Base-by-base conservation (phyloP, 768 basidiomycete genomes). In the Hericium rajendrae region DNA sequence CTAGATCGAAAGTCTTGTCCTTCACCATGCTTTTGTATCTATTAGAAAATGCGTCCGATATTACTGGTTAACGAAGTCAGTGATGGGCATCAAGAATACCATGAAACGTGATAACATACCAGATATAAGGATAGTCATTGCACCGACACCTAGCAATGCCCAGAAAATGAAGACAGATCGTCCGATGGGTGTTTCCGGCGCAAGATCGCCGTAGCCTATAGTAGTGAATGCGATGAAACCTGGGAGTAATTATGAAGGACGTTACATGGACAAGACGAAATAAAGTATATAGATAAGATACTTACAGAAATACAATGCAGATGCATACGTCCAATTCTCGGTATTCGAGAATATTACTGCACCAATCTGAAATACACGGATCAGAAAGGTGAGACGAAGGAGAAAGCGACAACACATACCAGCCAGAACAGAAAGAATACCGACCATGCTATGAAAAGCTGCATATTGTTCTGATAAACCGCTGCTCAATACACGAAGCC, bases 391-490 rank as follows among this genome's bases (percentile, higher is more conserved):
- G 26, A 32, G 32, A 57, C 26, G 24, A 37, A 10, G 52, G 39
- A 24, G 6, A 24, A 58, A 54, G 48, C 12, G 1, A 22, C 48
- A 28, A 46, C 15, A 67, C 78, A 58, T 58, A 87, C 84, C 64
- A 81, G 73, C 91, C 91, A 93, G 72, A 93, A 93, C n/a, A 78
- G 61, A 20, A 89, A 65, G 70, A 92, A 91, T 32, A 86, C 61
- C 0, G 67, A 51, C 72, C 81, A 80, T 0, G 84, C 82, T 18
- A 88, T 69, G 2, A 64, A 49, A 32, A 77, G 66, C 74, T 77
- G 56, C 10, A 0, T 57, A 6, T 26, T 18, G 38, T 3, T 32
- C 4, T 15, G 26, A 55, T n/a, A 56, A 38, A 24, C 6, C 1
- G 9, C 9, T 15, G 18, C 4, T 12, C 13, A 13, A 24, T 18